Percentiles rank a stretch among this genome's conserved stretches.
These are phyloP conservation scores for Alloascoidea hylecoeti DNA, from an alignment of 805 yeast genomes.

Conservation along the genomic window DNA sequence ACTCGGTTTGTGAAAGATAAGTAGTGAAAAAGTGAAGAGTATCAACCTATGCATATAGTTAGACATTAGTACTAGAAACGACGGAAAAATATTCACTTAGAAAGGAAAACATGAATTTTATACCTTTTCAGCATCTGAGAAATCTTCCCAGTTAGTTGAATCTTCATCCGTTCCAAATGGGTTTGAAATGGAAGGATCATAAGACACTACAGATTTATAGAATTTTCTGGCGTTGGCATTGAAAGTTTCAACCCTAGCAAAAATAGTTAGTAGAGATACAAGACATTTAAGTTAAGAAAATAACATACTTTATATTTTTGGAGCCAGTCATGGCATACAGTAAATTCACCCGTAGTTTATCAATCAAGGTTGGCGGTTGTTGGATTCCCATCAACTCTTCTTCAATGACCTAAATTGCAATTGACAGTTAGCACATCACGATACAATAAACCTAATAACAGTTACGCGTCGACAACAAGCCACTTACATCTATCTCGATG, in stretches of 20 bases:
- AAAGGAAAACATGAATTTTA: background rate
- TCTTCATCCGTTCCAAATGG: background rate
- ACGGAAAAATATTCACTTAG: background rate
- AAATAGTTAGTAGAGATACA: background rate
- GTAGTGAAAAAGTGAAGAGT: background rate
- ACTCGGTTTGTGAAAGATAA: background rate
- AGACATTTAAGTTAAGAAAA: background rate
- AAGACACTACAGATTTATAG: background rate
- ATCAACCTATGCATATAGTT: background rate
- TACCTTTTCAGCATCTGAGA: background rate
- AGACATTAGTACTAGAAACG: background rate
- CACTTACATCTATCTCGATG: constrained; percentile 37
- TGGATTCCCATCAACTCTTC: constrained; percentile 36
- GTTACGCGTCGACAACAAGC: background rate
- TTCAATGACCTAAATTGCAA: constrained; percentile 24
- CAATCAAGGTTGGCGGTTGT: constrained; percentile 1
- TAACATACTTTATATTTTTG: background rate
- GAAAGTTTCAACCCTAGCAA: background rate
- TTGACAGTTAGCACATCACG: background rate
- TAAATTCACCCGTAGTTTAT: background rate
- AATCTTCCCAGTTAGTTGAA: background rate
- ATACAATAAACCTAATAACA: constrained; percentile 3
- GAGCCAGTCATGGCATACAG: background rate
- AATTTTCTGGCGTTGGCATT: background rate
- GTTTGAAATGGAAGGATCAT: background rate